Percentiles rank a stretch among this genome's conserved stretches.
phyloP scores from a whole-genome alignment of 2,329 filamentous ascomycete species.

The Colletotrichum karsti region DNA sequence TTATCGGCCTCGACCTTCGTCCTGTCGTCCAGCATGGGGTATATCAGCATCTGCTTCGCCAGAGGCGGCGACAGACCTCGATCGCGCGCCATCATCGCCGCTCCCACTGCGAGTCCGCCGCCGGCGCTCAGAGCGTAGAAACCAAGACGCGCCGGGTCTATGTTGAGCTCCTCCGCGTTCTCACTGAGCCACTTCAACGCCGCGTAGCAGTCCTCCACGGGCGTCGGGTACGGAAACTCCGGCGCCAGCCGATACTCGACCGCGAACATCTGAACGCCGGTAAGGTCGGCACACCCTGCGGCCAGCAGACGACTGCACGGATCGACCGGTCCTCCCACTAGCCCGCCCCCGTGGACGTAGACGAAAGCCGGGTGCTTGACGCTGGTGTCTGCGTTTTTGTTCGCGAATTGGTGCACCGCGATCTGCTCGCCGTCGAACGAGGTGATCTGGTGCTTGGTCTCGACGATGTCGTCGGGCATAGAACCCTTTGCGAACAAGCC shows the following conservation, averaged over 20 bases:
- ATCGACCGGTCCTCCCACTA: constrained; percentile 41
- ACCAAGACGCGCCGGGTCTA: constrained; percentile 32
- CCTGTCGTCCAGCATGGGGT: constrained; percentile 44
- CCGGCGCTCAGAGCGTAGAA: constrained; percentile 35
- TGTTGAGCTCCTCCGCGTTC: constrained; percentile 30
- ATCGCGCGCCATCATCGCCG: constrained; percentile 50
- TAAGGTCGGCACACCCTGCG: constrained; percentile 22
- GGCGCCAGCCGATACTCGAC: constrained; percentile 54
- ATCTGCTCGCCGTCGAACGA: constrained; percentile 17
- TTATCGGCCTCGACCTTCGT: constrained; percentile 13
- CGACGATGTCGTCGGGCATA: neutral
- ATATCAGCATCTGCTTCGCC: constrained; percentile 41
- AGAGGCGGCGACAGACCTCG: constrained; percentile 33
- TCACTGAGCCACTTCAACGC: constrained; percentile 35
- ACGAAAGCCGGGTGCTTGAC: constrained; percentile 39
- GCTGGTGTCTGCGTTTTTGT: neutral
- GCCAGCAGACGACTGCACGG: constrained; percentile 28
- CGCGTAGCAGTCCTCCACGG: constrained; percentile 46
- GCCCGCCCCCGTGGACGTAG: constrained; percentile 54
- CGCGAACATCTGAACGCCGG: constrained; percentile 43
- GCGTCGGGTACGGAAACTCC: constrained; percentile 45
- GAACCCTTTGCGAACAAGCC: neutral
- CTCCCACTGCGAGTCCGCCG: constrained; percentile 29
- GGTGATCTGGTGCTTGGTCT: constrained; percentile 3
- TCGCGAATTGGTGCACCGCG: constrained; percentile 8